phyloP scores from a whole-genome alignment of 2,329 filamentous ascomycete species.

The Verticillium dahliae region DNA sequence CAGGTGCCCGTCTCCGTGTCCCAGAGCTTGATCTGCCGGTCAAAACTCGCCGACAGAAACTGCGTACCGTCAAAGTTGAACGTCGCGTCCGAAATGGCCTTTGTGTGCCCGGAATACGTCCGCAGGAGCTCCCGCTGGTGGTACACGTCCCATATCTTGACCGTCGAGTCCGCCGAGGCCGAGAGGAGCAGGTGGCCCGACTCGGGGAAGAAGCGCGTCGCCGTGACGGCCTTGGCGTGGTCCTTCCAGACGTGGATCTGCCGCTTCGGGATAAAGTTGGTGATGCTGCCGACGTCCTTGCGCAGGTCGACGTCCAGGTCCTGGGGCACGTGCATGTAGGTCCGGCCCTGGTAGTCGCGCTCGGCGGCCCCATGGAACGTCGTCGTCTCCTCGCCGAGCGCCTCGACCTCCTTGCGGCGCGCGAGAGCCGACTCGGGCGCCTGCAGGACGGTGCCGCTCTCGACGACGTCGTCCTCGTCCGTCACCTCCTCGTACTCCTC shows the following conservation, averaged over 20 bases:
- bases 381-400: conserved; percentile 67
- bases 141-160: conserved; percentile 94
- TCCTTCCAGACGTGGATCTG: conserved; percentile 84
- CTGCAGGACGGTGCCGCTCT: conserved; percentile 54
- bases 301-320: conserved; percentile 80
- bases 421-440: conserved; percentile 49
- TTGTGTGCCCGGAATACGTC: conserved; percentile 85
- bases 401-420: conserved; percentile 51
- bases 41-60: conserved; percentile 88
- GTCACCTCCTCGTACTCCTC: conserved; percentile 75
- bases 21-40: conserved; percentile 96
- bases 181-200: conserved; percentile 87
- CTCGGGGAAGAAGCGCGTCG: conserved; percentile 79
- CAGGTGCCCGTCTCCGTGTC: conserved; percentile 93
- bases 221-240: conserved; percentile 78
- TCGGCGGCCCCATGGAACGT: conserved; percentile 79
- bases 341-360: conserved; percentile 89
- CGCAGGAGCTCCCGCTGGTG: conserved; percentile 83
- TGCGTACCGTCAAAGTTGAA: conserved; percentile 78
- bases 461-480: conserved; percentile 66
- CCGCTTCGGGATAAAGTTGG: conserved; percentile 95
- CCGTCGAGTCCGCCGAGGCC: conserved; percentile 80
- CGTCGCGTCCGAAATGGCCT: conserved; percentile 81
- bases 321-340: conserved; percentile 95
- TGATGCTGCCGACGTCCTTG: conserved; percentile 71